Percentiles rank a stretch among this genome's conserved stretches.
Evolutionary conservation across 1,284 basidiomycete species (phyloP).

Genomic region (Austropuccinia psidii): DNA sequence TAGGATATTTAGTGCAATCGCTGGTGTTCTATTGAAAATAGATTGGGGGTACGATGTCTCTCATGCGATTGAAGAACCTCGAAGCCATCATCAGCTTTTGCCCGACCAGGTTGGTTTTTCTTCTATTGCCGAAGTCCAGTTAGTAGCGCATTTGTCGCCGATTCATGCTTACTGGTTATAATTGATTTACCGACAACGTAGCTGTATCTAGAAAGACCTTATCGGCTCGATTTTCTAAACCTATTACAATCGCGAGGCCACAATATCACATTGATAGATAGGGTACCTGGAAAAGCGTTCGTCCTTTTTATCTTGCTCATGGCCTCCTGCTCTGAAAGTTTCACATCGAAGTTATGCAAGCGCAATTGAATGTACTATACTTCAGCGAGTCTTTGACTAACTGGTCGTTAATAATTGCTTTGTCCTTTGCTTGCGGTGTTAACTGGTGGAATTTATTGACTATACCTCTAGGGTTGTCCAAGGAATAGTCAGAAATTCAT

Average conservation of each 20-base stretch:
- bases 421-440: background rate
- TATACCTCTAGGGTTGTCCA: conserved; percentile 1
- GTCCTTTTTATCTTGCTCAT: background rate
- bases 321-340: background rate
- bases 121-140: too few relatives aligned
- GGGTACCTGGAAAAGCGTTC: background rate
- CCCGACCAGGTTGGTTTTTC: conserved; percentile 52
- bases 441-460: background rate
- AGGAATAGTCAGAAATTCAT: background rate
- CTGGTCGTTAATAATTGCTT: background rate
- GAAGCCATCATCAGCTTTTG: conserved; percentile 86
- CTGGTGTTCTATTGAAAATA: conserved; percentile 73
- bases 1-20: conserved; percentile 70
- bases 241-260: background rate
- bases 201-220: background rate
- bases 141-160: too few relatives aligned
- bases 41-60: conserved; percentile 72
- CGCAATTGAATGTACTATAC: background rate
- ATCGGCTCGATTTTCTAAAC: conserved; percentile 10
- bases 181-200: background rate
- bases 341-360: background rate
- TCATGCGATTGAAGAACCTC: conserved; percentile 69
- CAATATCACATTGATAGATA: conserved; percentile 11
- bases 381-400: background rate
- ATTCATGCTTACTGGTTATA: background rate